phyloP scores from a whole-genome alignment of 768 basidiomycete species.

The Lactarius pseudohatsudake region DNA sequence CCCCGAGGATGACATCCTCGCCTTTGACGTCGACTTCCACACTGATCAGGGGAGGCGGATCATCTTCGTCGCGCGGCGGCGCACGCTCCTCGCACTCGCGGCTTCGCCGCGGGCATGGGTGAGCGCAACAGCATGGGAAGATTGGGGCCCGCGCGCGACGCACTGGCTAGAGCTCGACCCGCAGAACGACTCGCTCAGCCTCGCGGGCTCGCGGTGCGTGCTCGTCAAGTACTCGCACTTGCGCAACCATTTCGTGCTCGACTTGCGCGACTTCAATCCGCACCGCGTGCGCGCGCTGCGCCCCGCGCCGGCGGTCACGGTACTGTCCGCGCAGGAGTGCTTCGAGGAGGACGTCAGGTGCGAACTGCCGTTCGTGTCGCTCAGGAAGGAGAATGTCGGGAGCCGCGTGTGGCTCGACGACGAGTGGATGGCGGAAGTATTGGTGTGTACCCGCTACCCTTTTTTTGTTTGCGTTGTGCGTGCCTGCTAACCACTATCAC shows the following conservation, averaged over 20 bases:
- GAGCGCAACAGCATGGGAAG: slow-evolving; percentile 7
- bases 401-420: slow-evolving; percentile 16
- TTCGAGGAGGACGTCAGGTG: slow-evolving; percentile 23
- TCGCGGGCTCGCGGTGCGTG: slow-evolving; percentile 22
- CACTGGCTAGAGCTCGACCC: slow-evolving; percentile 26
- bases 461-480: too few species aligned
- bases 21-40: slow-evolving; percentile 6
- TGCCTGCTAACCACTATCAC: neutral
- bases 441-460: neutral
- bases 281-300: slow-evolving; percentile 5
- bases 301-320: neutral
- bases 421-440: slow-evolving; percentile 23
- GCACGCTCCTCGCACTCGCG: slow-evolving; percentile 17
- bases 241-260: slow-evolving; percentile 13
- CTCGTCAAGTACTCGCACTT: slow-evolving; percentile 22
- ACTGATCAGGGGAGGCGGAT: slow-evolving; percentile 13
- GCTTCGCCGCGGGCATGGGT: neutral
- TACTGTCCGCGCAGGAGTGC: slow-evolving; percentile 17
- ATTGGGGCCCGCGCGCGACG: slow-evolving; percentile 23
- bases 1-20: slow-evolving; percentile 18
- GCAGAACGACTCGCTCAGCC: slow-evolving; percentile 18
- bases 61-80: slow-evolving; percentile 17
- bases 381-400: slow-evolving; percentile 23
- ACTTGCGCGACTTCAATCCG: slow-evolving; percentile 22
- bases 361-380: slow-evolving; percentile 16